Base-by-base conservation (phyloP, 192 early-diverging fungal genomes). In the Gryganskiella cystojenkinii region DNA sequence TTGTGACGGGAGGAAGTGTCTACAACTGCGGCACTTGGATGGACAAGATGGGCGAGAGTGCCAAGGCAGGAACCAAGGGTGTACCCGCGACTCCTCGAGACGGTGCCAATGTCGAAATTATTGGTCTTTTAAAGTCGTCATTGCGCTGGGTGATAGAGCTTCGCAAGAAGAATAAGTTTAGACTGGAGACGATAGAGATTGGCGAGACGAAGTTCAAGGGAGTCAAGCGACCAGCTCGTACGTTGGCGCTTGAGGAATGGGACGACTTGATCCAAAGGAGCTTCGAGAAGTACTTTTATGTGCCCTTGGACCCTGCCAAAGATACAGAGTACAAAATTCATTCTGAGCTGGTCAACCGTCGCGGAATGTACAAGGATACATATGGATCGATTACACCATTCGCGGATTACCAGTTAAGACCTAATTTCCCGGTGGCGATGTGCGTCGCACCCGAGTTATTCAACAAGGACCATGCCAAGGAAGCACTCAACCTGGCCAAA, bases 1-100 rank as follows among this genome's bases (percentile, higher is more conserved):
- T 98, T 51, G 84, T 98, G 27, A 68, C 80, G 56, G 97, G 98
- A 55, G 98, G 98, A 30, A 98, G 90, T 73, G 43, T 83, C 40
- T 96, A 84, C 82, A 99, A 99, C 82, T 99, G 97, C 67, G 97
- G 98, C 28, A 99, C 96, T 0, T 99, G 97, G 98, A 99, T 99
- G 96, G 98, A 99, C 83, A 99, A 98, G 81, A 95, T 94, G 93
- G 93, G 94, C 17, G 96, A 98, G 80, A 95, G 92, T 30, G 91
- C 89, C 42, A 96, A 94, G 82, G 97, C 98, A n/a, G 91, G 93
- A 8, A 99, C 88, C 40, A 91, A 91, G 31, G 98, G 98, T 3
- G 69, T 92, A 25, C 98, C 97, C 1, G 95, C 92, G 0, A 99
- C 95, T 3, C 95, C 97, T 53, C 90, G 97, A 37, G 95, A 99